Percentiles rank a stretch among this genome's conserved stretches.
Evolutionary conservation across 202 grass and related monocot genomes (phyloP).

Genomic region (Musa balbisiana): DNA sequence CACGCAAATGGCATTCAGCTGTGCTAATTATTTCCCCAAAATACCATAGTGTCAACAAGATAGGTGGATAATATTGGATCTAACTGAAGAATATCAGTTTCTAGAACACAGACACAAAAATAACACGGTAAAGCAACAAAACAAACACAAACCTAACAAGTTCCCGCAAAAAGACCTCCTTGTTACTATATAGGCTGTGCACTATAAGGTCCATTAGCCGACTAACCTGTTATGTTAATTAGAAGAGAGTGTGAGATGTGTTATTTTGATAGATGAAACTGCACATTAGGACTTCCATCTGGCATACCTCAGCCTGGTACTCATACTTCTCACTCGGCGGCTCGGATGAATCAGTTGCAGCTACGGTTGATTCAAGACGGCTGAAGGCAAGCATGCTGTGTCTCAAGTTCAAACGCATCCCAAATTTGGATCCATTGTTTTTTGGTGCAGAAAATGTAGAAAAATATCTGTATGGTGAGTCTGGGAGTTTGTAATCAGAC

Average conservation of each 20-base stretch:
- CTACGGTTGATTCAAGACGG: slow-evolving; percentile 7
- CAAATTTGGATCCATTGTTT: not conserved
- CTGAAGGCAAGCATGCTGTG: not conserved
- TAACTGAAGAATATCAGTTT: not conserved
- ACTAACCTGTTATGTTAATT: slow-evolving; percentile 51
- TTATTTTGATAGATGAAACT: not conserved
- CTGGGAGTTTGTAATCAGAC: not conserved
- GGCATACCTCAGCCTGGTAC: slow-evolving; percentile 88
- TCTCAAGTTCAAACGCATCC: not conserved
- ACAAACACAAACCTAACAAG: slow-evolving; percentile 58
- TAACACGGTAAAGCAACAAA: not conserved
- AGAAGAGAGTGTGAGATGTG: not conserved
- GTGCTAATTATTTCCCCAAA: not conserved
- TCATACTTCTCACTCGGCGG: slow-evolving; percentile 51
- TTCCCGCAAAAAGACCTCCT: slow-evolving; percentile 85
- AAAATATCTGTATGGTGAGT: not conserved
- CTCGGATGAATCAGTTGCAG: slow-evolving; percentile 4
- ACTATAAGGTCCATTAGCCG: slow-evolving; percentile 88
- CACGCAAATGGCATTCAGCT: too few species aligned
- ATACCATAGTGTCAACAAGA: not conserved
- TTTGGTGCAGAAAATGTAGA: slow-evolving; percentile 2
- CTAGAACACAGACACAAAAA: not conserved
- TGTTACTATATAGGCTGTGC: slow-evolving; percentile 84
- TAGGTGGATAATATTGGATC: not conserved
- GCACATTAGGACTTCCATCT: not conserved